These are phyloP conservation scores for Jamesozyma piceae DNA, from an alignment of 805 yeast species.

Conservation along the genomic window DNA sequence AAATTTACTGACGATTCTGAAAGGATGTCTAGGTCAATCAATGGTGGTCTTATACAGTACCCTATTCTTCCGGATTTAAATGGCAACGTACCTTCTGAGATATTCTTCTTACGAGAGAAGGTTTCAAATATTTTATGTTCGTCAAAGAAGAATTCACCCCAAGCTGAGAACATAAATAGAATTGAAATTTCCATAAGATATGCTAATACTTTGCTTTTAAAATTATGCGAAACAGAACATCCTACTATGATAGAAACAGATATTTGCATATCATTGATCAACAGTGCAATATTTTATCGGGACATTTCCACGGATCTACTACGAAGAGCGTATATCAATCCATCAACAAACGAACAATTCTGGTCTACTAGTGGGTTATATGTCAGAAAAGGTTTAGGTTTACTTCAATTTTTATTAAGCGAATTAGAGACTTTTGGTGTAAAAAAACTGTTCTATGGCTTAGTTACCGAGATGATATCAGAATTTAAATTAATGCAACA, in stretches of 20 bases:
- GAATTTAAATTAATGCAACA: constrained; percentile 23
- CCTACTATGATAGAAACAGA: background rate
- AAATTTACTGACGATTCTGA: too few species aligned
- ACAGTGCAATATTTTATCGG: constrained; percentile 16
- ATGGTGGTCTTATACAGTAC: background rate
- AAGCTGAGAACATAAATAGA: background rate
- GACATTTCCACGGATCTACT: constrained; percentile 17
- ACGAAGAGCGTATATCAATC: constrained; percentile 19
- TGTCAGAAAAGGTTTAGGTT: constrained; percentile 22
- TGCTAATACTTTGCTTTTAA: constrained; percentile 2
- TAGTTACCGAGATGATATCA: constrained; percentile 5
- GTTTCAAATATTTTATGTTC: background rate
- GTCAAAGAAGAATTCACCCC: background rate
- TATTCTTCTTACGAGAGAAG: background rate
- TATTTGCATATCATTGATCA: constrained; percentile 6
- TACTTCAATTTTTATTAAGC: constrained; percentile 11
- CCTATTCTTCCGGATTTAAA: background rate
- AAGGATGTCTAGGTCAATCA: background rate
- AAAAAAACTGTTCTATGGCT: background rate
- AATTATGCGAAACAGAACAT: too few species aligned
- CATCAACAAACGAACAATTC: constrained; percentile 10
- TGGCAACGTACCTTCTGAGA: background rate
- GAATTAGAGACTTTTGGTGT: background rate
- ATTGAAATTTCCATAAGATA: constrained; percentile 9
- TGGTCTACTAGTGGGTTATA: constrained; percentile 26